Evolutionary conservation across 2,329 filamentous ascomycete genomes (phyloP).

Genomic region (Xylaria sp.): DNA sequence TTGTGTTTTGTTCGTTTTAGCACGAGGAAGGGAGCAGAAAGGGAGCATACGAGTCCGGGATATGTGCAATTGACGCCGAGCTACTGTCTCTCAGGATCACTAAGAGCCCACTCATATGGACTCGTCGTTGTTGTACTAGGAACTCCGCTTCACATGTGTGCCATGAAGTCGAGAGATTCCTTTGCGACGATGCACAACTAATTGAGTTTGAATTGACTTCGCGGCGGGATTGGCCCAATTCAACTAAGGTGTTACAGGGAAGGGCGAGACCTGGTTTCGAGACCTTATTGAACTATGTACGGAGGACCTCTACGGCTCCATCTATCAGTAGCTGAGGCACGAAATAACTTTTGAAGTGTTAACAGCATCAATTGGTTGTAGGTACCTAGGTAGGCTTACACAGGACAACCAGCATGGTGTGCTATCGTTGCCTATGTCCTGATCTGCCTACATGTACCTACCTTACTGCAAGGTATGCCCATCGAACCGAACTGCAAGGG

Average conservation of each 20-base stretch:
- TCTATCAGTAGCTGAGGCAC: background rate
- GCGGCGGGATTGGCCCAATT: background rate
- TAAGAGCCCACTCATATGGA: background rate
- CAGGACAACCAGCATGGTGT: background rate
- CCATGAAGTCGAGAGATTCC: background rate
- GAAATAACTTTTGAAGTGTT: background rate
- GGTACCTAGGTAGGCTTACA: background rate
- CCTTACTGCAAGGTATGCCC: too few relatives aligned
- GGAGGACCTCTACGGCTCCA: too few relatives aligned
- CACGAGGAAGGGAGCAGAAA: background rate
- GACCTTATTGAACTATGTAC: background rate
- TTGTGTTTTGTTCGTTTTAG: background rate
- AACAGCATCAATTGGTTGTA: background rate
- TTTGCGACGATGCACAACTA: background rate
- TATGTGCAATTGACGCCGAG: conserved; percentile 2
- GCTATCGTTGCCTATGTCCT: background rate
- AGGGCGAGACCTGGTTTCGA: background rate
- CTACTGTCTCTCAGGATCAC: conserved; percentile 8
- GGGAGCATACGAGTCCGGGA: background rate
- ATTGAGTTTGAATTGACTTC: background rate
- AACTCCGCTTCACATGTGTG: background rate
- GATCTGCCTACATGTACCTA: background rate
- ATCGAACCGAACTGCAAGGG: conserved; percentile 8
- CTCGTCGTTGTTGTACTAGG: background rate
- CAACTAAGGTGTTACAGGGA: background rate